A percentile compares a stretch with the other conserved stretches of the same genome.
Conservation (phyloP, 495 filamentous ascomycete genomes). For the Evansstolkia leycettana region DNA sequence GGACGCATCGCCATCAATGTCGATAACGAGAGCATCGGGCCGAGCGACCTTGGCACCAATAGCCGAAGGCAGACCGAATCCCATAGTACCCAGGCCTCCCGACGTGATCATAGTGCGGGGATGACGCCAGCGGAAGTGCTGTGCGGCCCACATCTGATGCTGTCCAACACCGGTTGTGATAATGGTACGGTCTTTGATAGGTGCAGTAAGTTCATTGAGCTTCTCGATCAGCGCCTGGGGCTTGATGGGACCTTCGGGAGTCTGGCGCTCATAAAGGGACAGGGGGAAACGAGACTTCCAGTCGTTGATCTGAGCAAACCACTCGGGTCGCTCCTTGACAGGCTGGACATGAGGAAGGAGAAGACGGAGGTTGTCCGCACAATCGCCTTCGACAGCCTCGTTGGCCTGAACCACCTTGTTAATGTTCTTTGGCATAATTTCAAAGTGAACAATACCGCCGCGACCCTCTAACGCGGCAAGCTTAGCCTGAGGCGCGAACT, state of each 20-base stretch:
- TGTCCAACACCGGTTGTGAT: slow-evolving; percentile 90
- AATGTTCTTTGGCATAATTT: slow-evolving; percentile 52
- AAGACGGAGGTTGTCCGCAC: slow-evolving; percentile 51
- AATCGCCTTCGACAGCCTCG: slow-evolving; percentile 49
- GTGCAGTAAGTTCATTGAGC: slow-evolving; percentile 59
- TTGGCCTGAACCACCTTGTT: slow-evolving; percentile 52
- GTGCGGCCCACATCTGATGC: slow-evolving; percentile 95
- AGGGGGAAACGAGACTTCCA: slow-evolving; percentile 85
- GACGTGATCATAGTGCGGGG: slow-evolving; percentile 85
- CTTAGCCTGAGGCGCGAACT: slow-evolving; percentile 46
- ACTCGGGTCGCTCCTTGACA: slow-evolving; percentile 57
- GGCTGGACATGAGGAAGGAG: slow-evolving; percentile 58
- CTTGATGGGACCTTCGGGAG: slow-evolving; percentile 62
- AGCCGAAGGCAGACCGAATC: slow-evolving; percentile 80
- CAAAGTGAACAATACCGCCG: slow-evolving; percentile 54
- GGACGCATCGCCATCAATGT: slow-evolving; percentile 94
- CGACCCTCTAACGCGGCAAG: slow-evolving; percentile 40
- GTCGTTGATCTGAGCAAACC: slow-evolving; percentile 75
- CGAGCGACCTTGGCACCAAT: slow-evolving; percentile 89
- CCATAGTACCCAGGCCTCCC: slow-evolving; percentile 91
- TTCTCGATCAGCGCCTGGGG: slow-evolving; percentile 78
- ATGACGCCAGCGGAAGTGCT: slow-evolving; percentile 84
- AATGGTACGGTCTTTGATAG: slow-evolving; percentile 66
- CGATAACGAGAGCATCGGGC: slow-evolving; percentile 75
- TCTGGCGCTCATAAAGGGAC: slow-evolving; percentile 58